Percentiles rank a stretch among this genome's conserved stretches.
Evolutionary conservation across 495 filamentous ascomycete species (phyloP).

Genomic region (Recurvomyces mirabilis): DNA sequence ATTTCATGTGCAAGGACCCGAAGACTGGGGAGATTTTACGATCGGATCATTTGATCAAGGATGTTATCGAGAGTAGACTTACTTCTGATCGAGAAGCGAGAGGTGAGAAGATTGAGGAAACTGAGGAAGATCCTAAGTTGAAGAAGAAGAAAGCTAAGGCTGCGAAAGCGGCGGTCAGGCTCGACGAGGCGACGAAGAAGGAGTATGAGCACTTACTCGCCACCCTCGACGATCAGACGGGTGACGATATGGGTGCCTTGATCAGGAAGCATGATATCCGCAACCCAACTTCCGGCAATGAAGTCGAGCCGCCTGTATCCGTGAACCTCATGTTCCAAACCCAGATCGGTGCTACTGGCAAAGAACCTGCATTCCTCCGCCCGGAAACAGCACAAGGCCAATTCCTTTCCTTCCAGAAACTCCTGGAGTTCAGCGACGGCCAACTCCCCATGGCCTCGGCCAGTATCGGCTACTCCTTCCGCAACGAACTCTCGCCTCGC

Average conservation of each 20-base stretch:
- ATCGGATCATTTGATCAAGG: constrained; percentile 91
- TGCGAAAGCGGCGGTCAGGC: constrained; percentile 47
- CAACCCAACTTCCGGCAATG: constrained; percentile 50
- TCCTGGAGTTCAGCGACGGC: constrained; percentile 66
- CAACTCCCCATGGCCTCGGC: constrained; percentile 67
- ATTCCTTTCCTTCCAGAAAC: constrained; percentile 64
- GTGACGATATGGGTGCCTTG: constrained; percentile 53
- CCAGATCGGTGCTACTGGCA: constrained; percentile 54
- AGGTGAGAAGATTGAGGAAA: constrained; percentile 47
- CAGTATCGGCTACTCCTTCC: constrained; percentile 66
- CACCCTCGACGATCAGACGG: constrained; percentile 58
- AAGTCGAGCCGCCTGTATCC: constrained; percentile 50
- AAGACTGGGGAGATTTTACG: constrained; percentile 94
- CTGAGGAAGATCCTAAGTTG: constrained; percentile 41
- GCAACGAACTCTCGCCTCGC: constrained; percentile 62
- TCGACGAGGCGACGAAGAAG: constrained; percentile 51
- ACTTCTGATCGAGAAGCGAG: constrained; percentile 46
- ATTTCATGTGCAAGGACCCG: constrained; percentile 99
- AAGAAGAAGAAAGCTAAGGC: constrained; percentile 46
- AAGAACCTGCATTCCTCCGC: constrained; percentile 51
- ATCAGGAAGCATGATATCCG: constrained; percentile 56
- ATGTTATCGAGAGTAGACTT: constrained; percentile 72
- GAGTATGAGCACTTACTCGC: constrained; percentile 62
- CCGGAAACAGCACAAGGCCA: constrained; percentile 65
- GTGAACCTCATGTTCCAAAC: constrained; percentile 74